These are phyloP conservation scores for Penicillium sp. DNA, from an alignment of 2,329 filamentous ascomycete genomes.

Conservation along the genomic window DNA sequence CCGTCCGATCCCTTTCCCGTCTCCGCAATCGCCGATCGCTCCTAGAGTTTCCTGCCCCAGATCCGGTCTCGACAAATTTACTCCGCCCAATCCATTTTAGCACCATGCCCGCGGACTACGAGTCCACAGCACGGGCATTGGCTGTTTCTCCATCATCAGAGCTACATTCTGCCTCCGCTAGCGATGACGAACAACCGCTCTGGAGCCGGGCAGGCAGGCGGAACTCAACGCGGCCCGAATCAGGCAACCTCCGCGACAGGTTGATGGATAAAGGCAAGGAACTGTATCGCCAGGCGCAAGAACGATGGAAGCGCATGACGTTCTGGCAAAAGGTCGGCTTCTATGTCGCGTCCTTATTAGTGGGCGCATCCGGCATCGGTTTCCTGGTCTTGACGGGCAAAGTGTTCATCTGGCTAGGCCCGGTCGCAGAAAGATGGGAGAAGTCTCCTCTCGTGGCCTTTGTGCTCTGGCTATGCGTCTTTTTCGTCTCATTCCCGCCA, in stretches of 20 bases:
- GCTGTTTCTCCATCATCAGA: constrained; percentile 51
- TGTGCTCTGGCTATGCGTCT: constrained; percentile 74
- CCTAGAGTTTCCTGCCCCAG: constrained; percentile 7
- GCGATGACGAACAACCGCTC: constrained; percentile 45
- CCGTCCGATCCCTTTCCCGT: neutral
- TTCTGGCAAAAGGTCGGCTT: constrained; percentile 63
- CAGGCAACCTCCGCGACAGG: constrained; percentile 37
- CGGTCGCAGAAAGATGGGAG: constrained; percentile 75
- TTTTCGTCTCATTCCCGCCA: constrained; percentile 79
- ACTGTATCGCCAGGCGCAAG: constrained; percentile 32
- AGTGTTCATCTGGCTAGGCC: constrained; percentile 74
- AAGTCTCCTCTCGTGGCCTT: constrained; percentile 68
- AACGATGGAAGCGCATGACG: constrained; percentile 42
- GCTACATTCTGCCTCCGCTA: constrained; percentile 46
- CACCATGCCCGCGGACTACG: constrained; percentile 51
- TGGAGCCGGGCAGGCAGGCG: constrained; percentile 52
- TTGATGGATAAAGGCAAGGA: constrained; percentile 39
- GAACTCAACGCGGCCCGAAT: constrained; percentile 37
- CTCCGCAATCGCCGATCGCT: constrained; percentile 15
- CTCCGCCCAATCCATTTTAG: neutral
- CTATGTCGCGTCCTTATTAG: constrained; percentile 50
- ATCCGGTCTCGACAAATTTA: constrained; percentile 5
- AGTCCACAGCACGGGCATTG: constrained; percentile 54
- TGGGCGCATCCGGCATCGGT: constrained; percentile 61
- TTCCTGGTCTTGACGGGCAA: constrained; percentile 76